Conservation (phyloP, 371 early-diverging fungal species). For the Entomophthora muscae region DNA sequence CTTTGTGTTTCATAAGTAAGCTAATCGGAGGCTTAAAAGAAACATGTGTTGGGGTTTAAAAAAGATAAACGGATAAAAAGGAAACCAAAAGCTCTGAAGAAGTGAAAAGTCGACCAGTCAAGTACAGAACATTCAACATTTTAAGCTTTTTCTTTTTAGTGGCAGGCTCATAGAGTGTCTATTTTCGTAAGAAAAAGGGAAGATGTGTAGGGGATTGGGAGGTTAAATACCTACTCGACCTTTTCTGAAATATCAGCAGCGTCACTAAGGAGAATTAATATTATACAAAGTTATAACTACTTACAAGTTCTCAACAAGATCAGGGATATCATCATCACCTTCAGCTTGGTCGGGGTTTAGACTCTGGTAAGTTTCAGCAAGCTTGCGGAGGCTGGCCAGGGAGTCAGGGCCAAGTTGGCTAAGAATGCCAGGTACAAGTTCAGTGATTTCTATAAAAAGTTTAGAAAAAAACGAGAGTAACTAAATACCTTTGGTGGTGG, state of each 20-base stretch:
- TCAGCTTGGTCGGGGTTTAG: conserved; percentile 20
- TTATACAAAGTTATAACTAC: not conserved
- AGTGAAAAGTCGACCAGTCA: no score
- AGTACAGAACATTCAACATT: no score
- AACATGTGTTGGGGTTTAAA: no score
- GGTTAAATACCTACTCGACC: not conserved
- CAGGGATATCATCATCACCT: conserved; percentile 56
- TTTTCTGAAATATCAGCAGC: not conserved
- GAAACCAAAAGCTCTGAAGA: no score
- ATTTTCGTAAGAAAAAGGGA: not conserved
- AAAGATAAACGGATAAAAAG: no score
- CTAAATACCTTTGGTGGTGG: not conserved
- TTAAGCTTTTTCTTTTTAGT: not conserved
- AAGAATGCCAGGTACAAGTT: conserved; percentile 85
- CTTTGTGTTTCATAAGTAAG: no score
- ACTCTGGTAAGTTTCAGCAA: conserved; percentile 66
- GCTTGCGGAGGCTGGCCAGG: conserved; percentile 66
- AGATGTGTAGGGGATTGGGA: not conserved
- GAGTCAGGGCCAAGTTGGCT: conserved; percentile 92
- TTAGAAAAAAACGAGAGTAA: not conserved
- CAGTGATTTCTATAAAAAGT: conserved; percentile 52
- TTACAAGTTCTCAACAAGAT: conserved; percentile 39
- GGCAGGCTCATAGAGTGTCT: not conserved
- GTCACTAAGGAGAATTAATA: not conserved
- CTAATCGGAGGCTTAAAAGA: no score